These are phyloP conservation scores for Acanthamoeba sp. DNA, from an alignment of 208 protist species.

Conservation along the genomic window DNA sequence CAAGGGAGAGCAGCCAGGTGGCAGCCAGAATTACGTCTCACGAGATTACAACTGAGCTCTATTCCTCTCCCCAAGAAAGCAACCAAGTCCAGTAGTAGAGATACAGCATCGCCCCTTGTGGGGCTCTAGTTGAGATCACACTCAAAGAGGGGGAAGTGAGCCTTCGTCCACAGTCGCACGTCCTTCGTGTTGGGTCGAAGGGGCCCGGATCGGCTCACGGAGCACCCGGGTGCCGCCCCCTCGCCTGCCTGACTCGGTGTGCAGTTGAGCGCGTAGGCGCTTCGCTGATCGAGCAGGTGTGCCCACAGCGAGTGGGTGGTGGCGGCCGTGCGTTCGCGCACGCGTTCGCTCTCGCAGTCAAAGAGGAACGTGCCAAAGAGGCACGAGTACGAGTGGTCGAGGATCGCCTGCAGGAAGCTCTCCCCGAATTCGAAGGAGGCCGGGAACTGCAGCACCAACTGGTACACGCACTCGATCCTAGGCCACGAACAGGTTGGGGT, in stretches of 20 bases:
- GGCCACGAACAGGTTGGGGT: not conserved
- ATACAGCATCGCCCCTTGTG: too few relatives aligned
- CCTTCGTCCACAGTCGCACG: slow-evolving; percentile 51
- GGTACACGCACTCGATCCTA: slow-evolving; percentile 95
- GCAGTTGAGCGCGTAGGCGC: not conserved
- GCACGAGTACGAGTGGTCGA: slow-evolving; percentile 92
- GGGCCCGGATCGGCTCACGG: not conserved
- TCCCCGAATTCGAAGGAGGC: slow-evolving; percentile 96
- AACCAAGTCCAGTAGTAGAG: too few relatives aligned
- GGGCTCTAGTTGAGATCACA: too few relatives aligned
- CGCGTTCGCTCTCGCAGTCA: slow-evolving; percentile 36
- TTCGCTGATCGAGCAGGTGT: not conserved
- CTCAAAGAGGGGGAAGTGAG: slow-evolving; percentile 64
- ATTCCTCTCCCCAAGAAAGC: too few relatives aligned
- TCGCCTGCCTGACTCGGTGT: not conserved
- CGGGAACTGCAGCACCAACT: slow-evolving; percentile 95
- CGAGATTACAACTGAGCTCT: too few relatives aligned
- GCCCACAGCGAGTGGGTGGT: slow-evolving; percentile 53
- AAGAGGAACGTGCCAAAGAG: slow-evolving; percentile 80
- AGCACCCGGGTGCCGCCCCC: not conserved
- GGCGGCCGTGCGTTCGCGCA: not conserved
- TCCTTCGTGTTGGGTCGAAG: slow-evolving; percentile 45
- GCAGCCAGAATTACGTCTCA: too few relatives aligned
- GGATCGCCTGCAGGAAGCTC: slow-evolving; percentile 91
- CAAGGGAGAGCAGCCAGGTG: too few relatives aligned